Evolutionary conservation across 1,284 basidiomycete genomes (phyloP), one percentile per base, ranked within the genome.

Genomic region (Boletellus deceptivus): DNA sequence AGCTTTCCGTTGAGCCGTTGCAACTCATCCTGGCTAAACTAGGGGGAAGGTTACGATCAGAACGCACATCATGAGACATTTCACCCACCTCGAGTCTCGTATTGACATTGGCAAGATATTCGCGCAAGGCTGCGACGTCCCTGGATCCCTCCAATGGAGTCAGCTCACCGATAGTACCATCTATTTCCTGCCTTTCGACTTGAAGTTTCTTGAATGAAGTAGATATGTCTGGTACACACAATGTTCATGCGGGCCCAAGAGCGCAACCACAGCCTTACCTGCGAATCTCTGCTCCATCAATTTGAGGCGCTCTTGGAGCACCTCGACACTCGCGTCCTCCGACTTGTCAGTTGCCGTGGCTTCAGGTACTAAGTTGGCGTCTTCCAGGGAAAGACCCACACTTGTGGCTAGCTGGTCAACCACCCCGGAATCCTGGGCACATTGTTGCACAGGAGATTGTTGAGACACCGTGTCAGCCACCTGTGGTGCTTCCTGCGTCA

Each of bases 11-110:
- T 84, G 22, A 95, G 69, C 39, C 85, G 78, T 55, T 80, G 83
- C 53, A 93, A 79, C 62, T 95, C 91, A 29, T 83, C 81, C 61
- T 84, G 80, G 33, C 81, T 77, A 51, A 83, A 75, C 86, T 91
- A 56, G 41, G 36, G 24, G 42, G 4, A 46, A 33, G 17, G 4
- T 52, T 18, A 54, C 40, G 27, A 25, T 35, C 48, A 49, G 34
- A 16, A 17, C 31, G 17, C 22, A 20, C 14, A 4, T 29, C 6
- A 5, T 29, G 7, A 35, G 22, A 49, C 11, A 22, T 33, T 41
- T 29, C 27, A 54, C 76, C 57, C 59, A 91, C 91, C 72, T 90
- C 83, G 2, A 78, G 72, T 65, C 91, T 93, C 37, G 80, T 71
- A 40, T 77, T 78, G 54, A 88, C 67, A 66, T 83, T 87, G 57